Evolutionary conservation across 202 grass and related monocot species (phyloP).

Genomic region (Brachypodium distachyon): DNA sequence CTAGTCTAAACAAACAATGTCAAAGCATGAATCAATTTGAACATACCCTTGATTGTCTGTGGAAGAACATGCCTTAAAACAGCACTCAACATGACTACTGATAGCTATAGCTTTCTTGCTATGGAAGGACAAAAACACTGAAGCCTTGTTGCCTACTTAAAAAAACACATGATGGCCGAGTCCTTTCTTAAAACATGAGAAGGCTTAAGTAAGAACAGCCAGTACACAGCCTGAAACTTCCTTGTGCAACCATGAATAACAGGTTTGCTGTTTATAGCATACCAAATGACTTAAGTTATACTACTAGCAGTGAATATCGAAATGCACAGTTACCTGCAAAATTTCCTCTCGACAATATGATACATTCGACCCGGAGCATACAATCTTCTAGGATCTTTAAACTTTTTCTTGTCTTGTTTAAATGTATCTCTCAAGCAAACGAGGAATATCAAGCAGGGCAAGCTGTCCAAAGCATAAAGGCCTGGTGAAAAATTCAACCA

Average conservation of each 20-base stretch:
- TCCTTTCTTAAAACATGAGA: slow-evolving; percentile 4
- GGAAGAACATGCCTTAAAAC: neutral
- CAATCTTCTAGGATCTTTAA: slow-evolving; percentile 77
- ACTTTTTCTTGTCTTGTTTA: slow-evolving; percentile 84
- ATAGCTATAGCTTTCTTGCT: neutral
- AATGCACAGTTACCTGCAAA: slow-evolving; percentile 69
- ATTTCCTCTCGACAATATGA: slow-evolving; percentile 98
- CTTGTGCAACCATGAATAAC: neutral
- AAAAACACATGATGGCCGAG: neutral
- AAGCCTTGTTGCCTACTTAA: neutral
- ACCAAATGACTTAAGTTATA: neutral
- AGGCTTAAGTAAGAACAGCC: neutral
- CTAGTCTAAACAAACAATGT: neutral
- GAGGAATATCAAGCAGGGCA: slow-evolving; percentile 89
- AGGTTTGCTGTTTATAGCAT: neutral
- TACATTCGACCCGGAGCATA: slow-evolving; percentile 97
- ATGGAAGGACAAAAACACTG: neutral
- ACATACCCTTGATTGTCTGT: neutral
- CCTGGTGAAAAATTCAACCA: slow-evolving; percentile 37
- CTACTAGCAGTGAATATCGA: neutral
- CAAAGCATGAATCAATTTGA: neutral
- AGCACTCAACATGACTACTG: neutral
- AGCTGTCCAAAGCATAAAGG: slow-evolving; percentile 80
- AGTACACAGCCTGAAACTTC: neutral
- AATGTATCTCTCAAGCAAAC: slow-evolving; percentile 98